Evolutionary conservation across 345 rosid species (phyloP).

Genomic region (Bruguiera gymnorhiza): DNA sequence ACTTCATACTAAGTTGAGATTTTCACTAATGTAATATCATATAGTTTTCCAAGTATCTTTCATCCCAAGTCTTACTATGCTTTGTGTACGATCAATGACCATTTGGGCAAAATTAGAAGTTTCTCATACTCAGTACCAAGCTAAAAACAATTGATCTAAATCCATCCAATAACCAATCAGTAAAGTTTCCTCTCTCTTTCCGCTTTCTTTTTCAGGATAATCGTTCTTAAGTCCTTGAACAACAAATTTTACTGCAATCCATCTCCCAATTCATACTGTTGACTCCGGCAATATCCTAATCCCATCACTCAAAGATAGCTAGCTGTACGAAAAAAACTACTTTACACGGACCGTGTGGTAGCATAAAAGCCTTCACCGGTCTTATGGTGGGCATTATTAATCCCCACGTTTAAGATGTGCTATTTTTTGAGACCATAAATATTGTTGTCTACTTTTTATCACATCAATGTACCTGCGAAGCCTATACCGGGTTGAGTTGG

Average conservation of each 20-base stretch:
- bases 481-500: constrained; percentile 72
- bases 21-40: too few species aligned
- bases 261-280: constrained; percentile 17
- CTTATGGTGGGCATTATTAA: constrained; percentile 8
- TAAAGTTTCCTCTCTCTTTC: not conserved
- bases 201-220: not conserved
- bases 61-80: too few species aligned
- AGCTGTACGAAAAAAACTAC: constrained; percentile 57
- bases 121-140: too few species aligned
- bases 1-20: too few species aligned
- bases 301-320: constrained; percentile 44
- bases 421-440: constrained; percentile 54
- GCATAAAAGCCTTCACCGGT: not conserved
- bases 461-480: constrained; percentile 63
- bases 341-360: constrained; percentile 25
- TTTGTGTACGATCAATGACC: too few species aligned
- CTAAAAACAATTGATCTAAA: too few species aligned
- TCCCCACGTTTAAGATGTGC: constrained; percentile 48
- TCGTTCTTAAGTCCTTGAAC: constrained; percentile 22
- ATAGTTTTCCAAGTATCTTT: too few species aligned
- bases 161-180: too few species aligned
- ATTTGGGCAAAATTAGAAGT: too few species aligned
- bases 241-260: constrained; percentile 38
- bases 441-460: constrained; percentile 65
- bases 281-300: constrained; percentile 17